Conservation (phyloP, 805 yeast genomes). For the Candida corydali region DNA sequence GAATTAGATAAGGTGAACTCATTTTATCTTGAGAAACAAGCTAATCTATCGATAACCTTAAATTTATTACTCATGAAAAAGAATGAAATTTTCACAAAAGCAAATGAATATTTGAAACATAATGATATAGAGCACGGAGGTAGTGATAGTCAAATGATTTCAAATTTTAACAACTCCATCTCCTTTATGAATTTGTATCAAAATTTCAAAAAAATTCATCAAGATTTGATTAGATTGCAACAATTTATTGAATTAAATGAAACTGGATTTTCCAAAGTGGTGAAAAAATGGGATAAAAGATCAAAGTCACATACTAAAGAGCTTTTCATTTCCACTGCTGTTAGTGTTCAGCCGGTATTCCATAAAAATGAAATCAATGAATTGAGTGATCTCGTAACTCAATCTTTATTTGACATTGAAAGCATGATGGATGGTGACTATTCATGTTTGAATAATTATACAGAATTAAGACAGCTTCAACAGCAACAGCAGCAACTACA, state of each 20-base stretch:
- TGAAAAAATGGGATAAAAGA: constrained; percentile 97
- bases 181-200: constrained; percentile 80
- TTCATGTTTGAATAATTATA: constrained; percentile 22
- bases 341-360: constrained; percentile 94
- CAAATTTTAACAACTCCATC: constrained; percentile 61
- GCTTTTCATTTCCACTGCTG: constrained; percentile 84
- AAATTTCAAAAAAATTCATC: constrained; percentile 83
- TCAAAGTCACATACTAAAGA: constrained; percentile 94
- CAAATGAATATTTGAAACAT: constrained; percentile 9
- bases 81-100: constrained; percentile 39
- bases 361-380: constrained; percentile 83
- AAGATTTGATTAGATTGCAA: constrained; percentile 82
- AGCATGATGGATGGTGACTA: constrained; percentile 46
- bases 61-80: constrained; percentile 75
- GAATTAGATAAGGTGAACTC: constrained; percentile 92
- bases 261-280: constrained; percentile 91
- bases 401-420: constrained; percentile 68
- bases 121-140: constrained; percentile 4
- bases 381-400: constrained; percentile 72
- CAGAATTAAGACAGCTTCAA: not conserved
- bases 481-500: constrained; percentile 1
- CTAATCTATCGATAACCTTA: constrained; percentile 74
- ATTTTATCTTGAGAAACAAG: constrained; percentile 89
- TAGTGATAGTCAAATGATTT: constrained; percentile 3
- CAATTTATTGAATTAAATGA: constrained; percentile 94